Evolutionary conservation across 2,329 filamentous ascomycete genomes (phyloP).

Genomic region (Bipolaris sorokiniana): DNA sequence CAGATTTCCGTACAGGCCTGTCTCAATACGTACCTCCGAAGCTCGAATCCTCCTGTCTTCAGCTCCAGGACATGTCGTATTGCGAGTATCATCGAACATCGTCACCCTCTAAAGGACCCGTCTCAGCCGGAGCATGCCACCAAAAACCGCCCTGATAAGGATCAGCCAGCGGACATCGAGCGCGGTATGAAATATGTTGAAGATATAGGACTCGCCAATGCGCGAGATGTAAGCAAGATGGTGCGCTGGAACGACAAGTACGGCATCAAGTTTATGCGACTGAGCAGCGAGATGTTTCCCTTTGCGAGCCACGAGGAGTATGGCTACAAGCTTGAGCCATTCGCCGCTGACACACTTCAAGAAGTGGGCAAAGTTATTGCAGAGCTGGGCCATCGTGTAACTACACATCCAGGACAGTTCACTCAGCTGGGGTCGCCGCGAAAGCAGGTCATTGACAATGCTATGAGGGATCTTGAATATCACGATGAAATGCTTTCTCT

Average conservation of each 20-base stretch:
- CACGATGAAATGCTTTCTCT: conserved; percentile 84
- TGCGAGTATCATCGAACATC: conserved; percentile 85
- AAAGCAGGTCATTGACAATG: conserved; percentile 74
- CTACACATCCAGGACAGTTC: conserved; percentile 87
- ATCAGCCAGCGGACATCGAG: conserved; percentile 68
- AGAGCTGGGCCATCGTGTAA: conserved; percentile 81
- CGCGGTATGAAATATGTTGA: conserved; percentile 77
- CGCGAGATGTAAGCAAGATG: conserved; percentile 83
- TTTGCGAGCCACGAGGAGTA: conserved; percentile 89
- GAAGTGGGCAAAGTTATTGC: conserved; percentile 78
- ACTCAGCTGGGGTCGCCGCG: conserved; percentile 89
- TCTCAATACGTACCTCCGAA: conserved; percentile 87
- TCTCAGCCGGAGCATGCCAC: conserved; percentile 77
- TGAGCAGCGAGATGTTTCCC: conserved; percentile 96
- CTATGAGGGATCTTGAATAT: conserved; percentile 83
- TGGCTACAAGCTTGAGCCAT: conserved; percentile 83
- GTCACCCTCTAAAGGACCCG: conserved; percentile 78
- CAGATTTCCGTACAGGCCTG: conserved; percentile 66
- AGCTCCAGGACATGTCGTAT: conserved; percentile 91
- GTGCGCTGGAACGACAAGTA: conserved; percentile 91
- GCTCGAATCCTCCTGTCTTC: conserved; percentile 82
- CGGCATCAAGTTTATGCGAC: conserved; percentile 86
- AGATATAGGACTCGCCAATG: conserved; percentile 78
- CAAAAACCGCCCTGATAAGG: conserved; percentile 84
- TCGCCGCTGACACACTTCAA: conserved; percentile 77